These are phyloP conservation scores for Neoarthrinium moseri DNA, from an alignment of 2,329 filamentous ascomycete genomes.

Conservation along the genomic window DNA sequence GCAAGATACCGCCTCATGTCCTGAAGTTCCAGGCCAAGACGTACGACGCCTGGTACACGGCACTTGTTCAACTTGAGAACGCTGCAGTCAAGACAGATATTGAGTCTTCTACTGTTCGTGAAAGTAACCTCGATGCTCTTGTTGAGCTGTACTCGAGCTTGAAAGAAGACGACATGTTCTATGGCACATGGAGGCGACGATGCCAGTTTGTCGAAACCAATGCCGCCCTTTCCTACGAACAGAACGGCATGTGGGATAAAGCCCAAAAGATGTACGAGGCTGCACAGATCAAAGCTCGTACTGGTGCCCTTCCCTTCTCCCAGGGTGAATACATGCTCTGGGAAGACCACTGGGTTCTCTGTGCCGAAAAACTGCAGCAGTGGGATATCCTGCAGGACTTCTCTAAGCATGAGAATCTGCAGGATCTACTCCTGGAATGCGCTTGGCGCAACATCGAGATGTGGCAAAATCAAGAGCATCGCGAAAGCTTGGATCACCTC, in stretches of 20 bases:
- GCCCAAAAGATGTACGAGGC: slow-evolving; percentile 95
- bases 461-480: slow-evolving; percentile 83
- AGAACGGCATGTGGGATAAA: slow-evolving; percentile 99
- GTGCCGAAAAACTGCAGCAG: slow-evolving; percentile 96
- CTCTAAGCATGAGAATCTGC: slow-evolving; percentile 97
- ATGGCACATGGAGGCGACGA: slow-evolving; percentile 91
- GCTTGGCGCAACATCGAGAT: slow-evolving; percentile 95
- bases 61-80: slow-evolving; percentile 85
- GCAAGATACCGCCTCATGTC: slow-evolving; percentile 92
- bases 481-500: slow-evolving; percentile 85
- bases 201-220: slow-evolving; percentile 98
- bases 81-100: slow-evolving; percentile 80
- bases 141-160: slow-evolving; percentile 87
- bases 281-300: slow-evolving; percentile 95
- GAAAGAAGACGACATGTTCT: slow-evolving; percentile 95
- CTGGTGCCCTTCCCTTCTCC: slow-evolving; percentile 93
- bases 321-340: slow-evolving; percentile 98
- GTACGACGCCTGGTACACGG: slow-evolving; percentile 97
- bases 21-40: slow-evolving; percentile 93
- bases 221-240: slow-evolving; percentile 93
- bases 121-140: slow-evolving; percentile 95
- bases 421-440: slow-evolving; percentile 91
- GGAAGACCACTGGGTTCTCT: slow-evolving; percentile 99
- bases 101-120: slow-evolving; percentile 79
- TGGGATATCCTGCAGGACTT: slow-evolving; percentile 99